Base-by-base conservation (phyloP, 2,329 filamentous ascomycete genomes). In the Alternaria solani region DNA sequence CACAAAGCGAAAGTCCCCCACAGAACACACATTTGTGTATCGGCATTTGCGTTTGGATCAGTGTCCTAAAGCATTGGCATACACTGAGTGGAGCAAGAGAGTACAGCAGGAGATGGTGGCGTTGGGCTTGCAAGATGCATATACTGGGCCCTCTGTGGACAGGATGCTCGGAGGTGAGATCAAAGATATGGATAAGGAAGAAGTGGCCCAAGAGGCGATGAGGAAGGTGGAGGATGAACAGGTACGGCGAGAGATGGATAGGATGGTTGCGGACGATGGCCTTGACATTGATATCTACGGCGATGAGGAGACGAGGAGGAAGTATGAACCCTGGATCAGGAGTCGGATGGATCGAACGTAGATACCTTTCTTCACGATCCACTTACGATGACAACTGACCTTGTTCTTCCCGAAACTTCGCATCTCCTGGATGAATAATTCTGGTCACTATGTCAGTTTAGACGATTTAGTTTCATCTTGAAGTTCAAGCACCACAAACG, bases 231-330 rank as follows among this genome's bases (percentile, higher is more conserved):
- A 23, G 20, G 18, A 38, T 14, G 52, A 42, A 32, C 32, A 30
- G 42, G 30, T 14, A 18, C 7, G 2, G 26, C 16, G 5, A 18
- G 36, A 47, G 7, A n/a, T 46, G 7, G 32, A 54, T 12, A 34
- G n/a, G n/a, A 41, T n/a, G 39, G 5, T 46, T 12, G 48, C 51
- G 20, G 42, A 58, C 7, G 55, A 47, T 12, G 55, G 23, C 2
- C 39, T 58, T 58, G 48, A 58, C 39, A 54, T 54, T 34, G 55
- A 58, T 7, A 54, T 58, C 26, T 58, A 41, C 36, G 55, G 48
- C 3, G 55, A 58, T 25, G 48, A 58, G 11, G 55, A 54, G 41
- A 58, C 55, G 25, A 16, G 49, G 41, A 32, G 38, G 36, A 57
- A 51, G 42, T 58, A 54, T 47, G 55, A 46, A 23, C 47, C 48